phyloP scores from a whole-genome alignment of 1,284 basidiomycete genomes.

The Papiliotrema laurentii region DNA sequence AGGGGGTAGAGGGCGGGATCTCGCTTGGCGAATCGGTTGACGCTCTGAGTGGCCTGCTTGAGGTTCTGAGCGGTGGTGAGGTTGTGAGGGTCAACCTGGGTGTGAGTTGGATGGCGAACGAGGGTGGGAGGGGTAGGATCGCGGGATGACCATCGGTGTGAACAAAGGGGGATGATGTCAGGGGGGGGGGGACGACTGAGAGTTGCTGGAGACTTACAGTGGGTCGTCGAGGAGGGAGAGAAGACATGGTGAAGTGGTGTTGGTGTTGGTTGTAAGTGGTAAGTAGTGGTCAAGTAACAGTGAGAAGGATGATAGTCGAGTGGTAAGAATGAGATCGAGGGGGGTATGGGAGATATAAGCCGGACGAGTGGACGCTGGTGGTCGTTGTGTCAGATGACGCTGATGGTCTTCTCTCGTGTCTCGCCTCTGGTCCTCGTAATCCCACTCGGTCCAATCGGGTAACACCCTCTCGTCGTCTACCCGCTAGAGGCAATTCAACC shows the following conservation, averaged over 20 bases:
- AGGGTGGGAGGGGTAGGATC: not conserved
- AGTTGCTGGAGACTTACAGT: slow-evolving; percentile 6
- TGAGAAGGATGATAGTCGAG: not conserved
- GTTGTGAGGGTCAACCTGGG: slow-evolving; percentile 35
- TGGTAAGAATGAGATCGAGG: not conserved
- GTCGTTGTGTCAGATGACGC: not conserved
- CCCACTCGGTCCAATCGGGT: not conserved
- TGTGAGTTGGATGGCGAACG: not conserved
- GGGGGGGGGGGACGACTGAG: not conserved
- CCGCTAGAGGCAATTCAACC: not conserved
- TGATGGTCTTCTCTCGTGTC: not conserved
- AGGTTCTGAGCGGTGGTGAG: slow-evolving; percentile 34
- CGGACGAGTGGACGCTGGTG: not conserved
- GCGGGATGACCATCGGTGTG: slow-evolving; percentile 2
- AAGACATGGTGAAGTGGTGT: slow-evolving; percentile 13
- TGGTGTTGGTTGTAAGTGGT: not conserved
- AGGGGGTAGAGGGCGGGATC: slow-evolving; percentile 49
- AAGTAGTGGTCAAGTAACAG: not conserved
- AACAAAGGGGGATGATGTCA: not conserved
- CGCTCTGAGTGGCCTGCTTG: slow-evolving; percentile 38
- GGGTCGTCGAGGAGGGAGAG: slow-evolving; percentile 17
- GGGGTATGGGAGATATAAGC: not conserved
- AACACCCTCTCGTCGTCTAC: not conserved
- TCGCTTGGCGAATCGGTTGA: slow-evolving; percentile 47
- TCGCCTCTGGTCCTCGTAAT: not conserved